Conservation (phyloP, 345 rosid species). For the Trapa incisa region DNA sequence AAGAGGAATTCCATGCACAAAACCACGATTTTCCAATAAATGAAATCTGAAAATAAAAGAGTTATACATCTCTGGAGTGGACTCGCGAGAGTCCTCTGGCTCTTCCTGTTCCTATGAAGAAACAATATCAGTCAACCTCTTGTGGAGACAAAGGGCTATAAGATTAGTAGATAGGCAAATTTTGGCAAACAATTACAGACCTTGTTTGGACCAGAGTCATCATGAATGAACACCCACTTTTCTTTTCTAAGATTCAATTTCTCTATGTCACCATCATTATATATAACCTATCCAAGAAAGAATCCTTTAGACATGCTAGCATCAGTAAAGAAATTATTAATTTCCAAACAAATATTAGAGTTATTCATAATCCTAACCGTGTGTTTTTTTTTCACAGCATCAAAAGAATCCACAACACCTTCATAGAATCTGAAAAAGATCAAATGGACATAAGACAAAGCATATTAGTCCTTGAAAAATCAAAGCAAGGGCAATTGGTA, state of each 20-base stretch:
- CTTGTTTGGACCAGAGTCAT: conserved; percentile 31
- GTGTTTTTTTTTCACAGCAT: conserved; percentile 57
- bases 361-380: conserved; percentile 33
- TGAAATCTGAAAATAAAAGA: background rate
- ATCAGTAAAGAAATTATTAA: background rate
- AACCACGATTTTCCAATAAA: background rate
- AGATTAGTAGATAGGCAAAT: conserved; percentile 1
- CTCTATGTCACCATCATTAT: conserved; percentile 75
- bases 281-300: conserved; percentile 36
- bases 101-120: conserved; percentile 42
- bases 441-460: conserved; percentile 5
- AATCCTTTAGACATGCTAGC: background rate
- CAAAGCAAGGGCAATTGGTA: background rate
- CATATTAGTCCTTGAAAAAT: background rate
- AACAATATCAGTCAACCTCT: conserved; percentile 12
- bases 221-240: conserved; percentile 40
- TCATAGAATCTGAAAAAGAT: conserved; percentile 54
- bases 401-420: conserved; percentile 53
- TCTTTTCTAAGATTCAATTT: conserved; percentile 41
- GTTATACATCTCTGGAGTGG: conserved; percentile 43
- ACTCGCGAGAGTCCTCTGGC: conserved; percentile 27
- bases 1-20: background rate
- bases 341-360: conserved; percentile 2
- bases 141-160: background rate
- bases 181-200: conserved; percentile 19